Base-by-base conservation (phyloP, 208 protist genomes). In the Trypanosoma brucei region DNA sequence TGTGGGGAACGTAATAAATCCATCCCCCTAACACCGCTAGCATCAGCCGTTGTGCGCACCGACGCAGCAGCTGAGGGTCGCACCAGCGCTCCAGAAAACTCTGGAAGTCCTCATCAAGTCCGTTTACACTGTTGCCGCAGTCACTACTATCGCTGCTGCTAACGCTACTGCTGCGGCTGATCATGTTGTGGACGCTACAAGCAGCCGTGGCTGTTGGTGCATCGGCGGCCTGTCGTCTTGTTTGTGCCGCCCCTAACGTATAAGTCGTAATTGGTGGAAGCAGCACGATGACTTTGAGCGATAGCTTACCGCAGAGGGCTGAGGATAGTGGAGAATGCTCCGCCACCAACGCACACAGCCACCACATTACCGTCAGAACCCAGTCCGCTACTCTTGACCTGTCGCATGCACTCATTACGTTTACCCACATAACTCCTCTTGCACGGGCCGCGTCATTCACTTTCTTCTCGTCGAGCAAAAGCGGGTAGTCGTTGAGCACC, bases 391-490 rank as follows among this genome's bases (percentile, higher is more conserved):
- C 40, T 48, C 75, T 75, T 11, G 14, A 35, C 75, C 79, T 88
- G 51, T 70, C 64, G 58, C 76, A 86, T 34, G 54, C 55, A 9
- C 62, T 59, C 51, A 91, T 69, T 7, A 88, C 59, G 36, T 33
- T 52, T 59, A 84, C 64, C 88, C 88, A 94, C 1, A 61, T 70
- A 14, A 7, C 8, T 11, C 76, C 81, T 39, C 81, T 79, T 30
- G 50, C 49, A 14, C 88, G 75, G 8, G 72, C 84, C 4, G 73
- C 39, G 50, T 78, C 78, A 46, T 80, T 75, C 1, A 91, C 72
- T 31, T 38, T 55, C 1, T 80, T 36, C 54, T 78, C 59, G 45
- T 75, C 8, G 0, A 89, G 57, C 37, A 59, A 54, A 7, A 79
- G 14, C 9, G 14, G 8, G 22, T 65, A 58, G 30, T 59, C 50